A percentile compares a stretch with the other conserved stretches of the same genome.
Evolutionary conservation across 768 basidiomycete species (phyloP).

Genomic region (Podaxis rugospora): DNA sequence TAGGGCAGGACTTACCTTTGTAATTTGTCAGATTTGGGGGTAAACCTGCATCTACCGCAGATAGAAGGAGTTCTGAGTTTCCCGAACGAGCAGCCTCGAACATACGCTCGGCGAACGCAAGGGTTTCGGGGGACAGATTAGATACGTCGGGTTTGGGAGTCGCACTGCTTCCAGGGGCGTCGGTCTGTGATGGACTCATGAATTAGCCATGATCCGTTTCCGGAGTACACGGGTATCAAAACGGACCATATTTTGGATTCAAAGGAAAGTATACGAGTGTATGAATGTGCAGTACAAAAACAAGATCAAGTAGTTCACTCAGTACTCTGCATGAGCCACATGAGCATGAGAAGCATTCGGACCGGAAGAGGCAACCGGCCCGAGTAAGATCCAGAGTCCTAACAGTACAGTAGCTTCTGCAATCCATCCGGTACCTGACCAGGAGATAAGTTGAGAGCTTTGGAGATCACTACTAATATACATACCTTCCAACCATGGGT

Average conservation of each 20-base stretch:
- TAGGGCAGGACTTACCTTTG: conserved; percentile 42
- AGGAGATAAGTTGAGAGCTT: background rate
- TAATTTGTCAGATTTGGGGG: conserved; percentile 70
- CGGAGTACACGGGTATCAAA: background rate
- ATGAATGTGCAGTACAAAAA: background rate
- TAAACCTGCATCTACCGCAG: conserved; percentile 64
- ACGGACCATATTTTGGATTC: conserved; percentile 5
- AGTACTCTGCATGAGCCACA: background rate
- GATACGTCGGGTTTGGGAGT: conserved; percentile 16
- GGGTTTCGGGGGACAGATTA: conserved; percentile 35
- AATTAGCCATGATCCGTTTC: background rate
- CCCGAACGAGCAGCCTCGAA: conserved; percentile 72
- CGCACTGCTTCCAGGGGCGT: background rate
- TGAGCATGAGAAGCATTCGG: background rate
- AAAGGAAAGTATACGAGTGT: background rate
- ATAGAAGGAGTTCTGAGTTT: conserved; percentile 44
- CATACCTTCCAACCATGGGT: conserved; percentile 62
- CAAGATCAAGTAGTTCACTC: background rate
- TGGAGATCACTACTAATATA: background rate
- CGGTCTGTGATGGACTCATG: background rate
- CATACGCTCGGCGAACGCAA: conserved; percentile 63
- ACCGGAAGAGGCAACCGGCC: background rate
- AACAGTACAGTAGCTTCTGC: conserved; percentile 6
- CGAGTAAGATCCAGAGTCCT: background rate
- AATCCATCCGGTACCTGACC: conserved; percentile 23